Base-by-base conservation (phyloP, 208 protist species). In the Kentomonas sorsogonicus region DNA sequence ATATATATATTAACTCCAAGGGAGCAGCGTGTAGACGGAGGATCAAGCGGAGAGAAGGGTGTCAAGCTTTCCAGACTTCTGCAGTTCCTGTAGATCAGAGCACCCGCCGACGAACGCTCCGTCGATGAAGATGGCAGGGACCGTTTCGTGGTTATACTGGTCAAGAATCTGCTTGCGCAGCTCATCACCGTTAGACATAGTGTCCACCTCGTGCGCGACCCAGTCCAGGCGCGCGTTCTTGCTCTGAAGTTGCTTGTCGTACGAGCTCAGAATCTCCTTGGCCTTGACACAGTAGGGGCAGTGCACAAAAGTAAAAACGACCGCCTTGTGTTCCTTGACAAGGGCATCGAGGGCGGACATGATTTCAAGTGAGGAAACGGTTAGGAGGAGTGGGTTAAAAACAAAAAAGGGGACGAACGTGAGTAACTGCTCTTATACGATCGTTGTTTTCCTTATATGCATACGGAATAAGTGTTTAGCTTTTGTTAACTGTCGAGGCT, bases 51-150 rank as follows among this genome's bases (percentile, higher is more conserved):
- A n/a, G 60, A 87, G 72, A 70, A 68, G 64, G 51, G 74, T 66
- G 7, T 54, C 47, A 1, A 87, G 76, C 53, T 76, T 60, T 25
- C 83, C 83, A 43, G 41, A 72, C 59, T 68, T 64, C 61, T 82
- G 61, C 31, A 84, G 47, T 4, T 23, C 64, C 64, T 87, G 53
- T 1, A 84, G 45, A 30, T 81, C 72, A 43, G 53, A 57, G 66
- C 73, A 90, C 3, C 83, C 83, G 29, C 83, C 83, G 30, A 87
- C 61, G 59, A 90, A 87, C 60, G 83, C 52, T 3, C 83, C 79
- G 22, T 86, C 79, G 57, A 90, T 82, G 69, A 86, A 90, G 53
- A 90, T 78, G 40, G 83, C 83, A 4, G 83, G 83, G 10, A 87
- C 78, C 13, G 83, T 90, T 15, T 86, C 83, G 57, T 90, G 83